Percentiles rank a stretch among this genome's conserved stretches.
phyloP scores from a whole-genome alignment of 129 eudicot species.

The Kitagawia praeruptora region DNA sequence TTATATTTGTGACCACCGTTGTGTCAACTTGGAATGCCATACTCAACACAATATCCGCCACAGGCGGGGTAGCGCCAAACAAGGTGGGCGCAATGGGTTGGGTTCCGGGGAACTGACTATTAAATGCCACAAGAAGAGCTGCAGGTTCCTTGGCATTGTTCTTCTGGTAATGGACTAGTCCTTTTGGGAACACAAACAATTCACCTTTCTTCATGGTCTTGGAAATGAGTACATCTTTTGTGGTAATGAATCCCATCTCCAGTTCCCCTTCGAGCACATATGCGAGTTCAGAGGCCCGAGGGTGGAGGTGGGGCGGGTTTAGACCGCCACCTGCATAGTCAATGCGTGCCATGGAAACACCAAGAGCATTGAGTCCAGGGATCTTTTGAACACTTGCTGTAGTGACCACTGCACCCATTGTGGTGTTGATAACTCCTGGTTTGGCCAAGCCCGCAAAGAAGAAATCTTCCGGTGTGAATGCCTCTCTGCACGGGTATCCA shows the following conservation, averaged over 20 bases:
- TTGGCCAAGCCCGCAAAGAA: slow-evolving; percentile 42
- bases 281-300: slow-evolving; percentile 72
- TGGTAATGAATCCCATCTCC: slow-evolving; percentile 69
- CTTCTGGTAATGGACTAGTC: slow-evolving; percentile 60
- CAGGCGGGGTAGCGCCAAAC: slow-evolving; percentile 7
- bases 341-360: slow-evolving; percentile 56
- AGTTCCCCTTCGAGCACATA: slow-evolving; percentile 59
- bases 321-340: slow-evolving; percentile 72
- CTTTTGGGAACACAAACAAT: slow-evolving; percentile 48
- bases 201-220: slow-evolving; percentile 57
- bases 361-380: slow-evolving; percentile 75
- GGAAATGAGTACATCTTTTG: slow-evolving; percentile 40
- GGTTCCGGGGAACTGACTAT: slow-evolving; percentile 86
- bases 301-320: slow-evolving; percentile 82
- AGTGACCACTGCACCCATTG: slow-evolving; percentile 43
- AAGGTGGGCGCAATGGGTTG: slow-evolving; percentile 23
- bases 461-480: slow-evolving; percentile 49
- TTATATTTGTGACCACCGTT: background rate
- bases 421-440: slow-evolving; percentile 45
- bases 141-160: slow-evolving; percentile 50
- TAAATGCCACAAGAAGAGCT: slow-evolving; percentile 47
- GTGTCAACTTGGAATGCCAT: slow-evolving; percentile 2
- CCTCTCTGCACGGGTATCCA: slow-evolving; percentile 56
- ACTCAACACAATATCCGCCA: background rate
- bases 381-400: slow-evolving; percentile 39